Conservation (phyloP, 495 filamentous ascomycete species). For the Penicillium samsonianum region DNA sequence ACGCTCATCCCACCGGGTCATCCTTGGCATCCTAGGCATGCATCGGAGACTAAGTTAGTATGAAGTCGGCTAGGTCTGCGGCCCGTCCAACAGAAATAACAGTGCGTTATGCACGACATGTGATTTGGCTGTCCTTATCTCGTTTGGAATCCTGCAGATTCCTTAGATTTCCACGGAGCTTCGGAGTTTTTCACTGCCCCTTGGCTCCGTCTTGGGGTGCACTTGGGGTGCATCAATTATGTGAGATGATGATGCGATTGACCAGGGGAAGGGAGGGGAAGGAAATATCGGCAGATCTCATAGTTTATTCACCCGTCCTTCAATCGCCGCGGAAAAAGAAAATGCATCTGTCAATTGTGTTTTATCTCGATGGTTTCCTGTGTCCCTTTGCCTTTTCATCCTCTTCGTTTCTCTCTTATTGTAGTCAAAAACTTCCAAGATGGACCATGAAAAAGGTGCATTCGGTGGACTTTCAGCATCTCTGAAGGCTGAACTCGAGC, state of each 20-base stretch:
- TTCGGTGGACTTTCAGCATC: constrained; percentile 18
- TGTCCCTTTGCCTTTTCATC: neutral
- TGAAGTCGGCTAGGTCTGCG: neutral
- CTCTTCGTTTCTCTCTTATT: neutral
- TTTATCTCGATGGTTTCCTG: neutral
- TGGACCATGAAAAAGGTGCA: constrained; percentile 12
- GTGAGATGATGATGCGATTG: constrained; percentile 9
- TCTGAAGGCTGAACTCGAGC: constrained; percentile 36
- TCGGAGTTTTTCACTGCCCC: neutral
- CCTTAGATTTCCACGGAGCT: neutral
- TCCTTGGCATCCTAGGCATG: constrained; percentile 22
- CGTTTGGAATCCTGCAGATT: constrained; percentile 1
- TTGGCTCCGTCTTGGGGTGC: constrained; percentile 12
- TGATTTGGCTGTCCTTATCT: constrained; percentile 3
- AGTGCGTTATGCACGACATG: constrained; percentile 2
- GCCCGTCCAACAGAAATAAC: neutral
- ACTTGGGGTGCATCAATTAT: constrained; percentile 6
- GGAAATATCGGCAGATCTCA: neutral
- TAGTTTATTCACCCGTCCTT: constrained; percentile 1
- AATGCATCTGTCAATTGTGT: neutral
- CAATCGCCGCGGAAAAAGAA: neutral
- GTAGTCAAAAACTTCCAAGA: neutral
- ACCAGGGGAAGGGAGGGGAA: neutral
- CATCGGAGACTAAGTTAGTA: constrained; percentile 9
- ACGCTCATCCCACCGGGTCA: constrained; percentile 21